Evolutionary conservation across 352 stramenopile genomes (phyloP), one percentile per base, ranked within the genome.

Genomic region (Phytophthora hybrid): DNA sequence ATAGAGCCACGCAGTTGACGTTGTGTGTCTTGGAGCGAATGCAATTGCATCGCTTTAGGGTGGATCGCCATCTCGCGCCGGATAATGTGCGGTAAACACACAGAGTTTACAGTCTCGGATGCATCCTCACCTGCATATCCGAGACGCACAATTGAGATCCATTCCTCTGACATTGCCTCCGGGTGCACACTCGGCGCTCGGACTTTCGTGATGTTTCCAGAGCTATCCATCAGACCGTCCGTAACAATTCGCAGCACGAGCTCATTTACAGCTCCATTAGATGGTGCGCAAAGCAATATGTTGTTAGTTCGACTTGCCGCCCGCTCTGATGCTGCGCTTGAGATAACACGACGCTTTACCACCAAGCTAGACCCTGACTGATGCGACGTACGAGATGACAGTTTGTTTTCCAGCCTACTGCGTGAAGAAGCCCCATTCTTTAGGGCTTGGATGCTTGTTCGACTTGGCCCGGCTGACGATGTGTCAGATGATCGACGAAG

Each of bases 191-290:
- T 93, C 23, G 90, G 90, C 1, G 89, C 83, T 47, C 79, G 83
- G 1, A 96, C 85, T 70, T 84, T 87, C 1, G 73, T 77, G 5
- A 85, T 49, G 1, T 84, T 81, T 1, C 90, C 89, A 0, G 58
- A 63, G 31, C 67, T 83, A 60, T 93, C 91, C 63, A 94, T 79
- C 0, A 98, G 73, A 6, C 92, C 91, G 49, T 98, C 83, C 0
- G 81, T 92, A 31, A 97, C 86, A 32, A 97, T 93, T 53, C 92
- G 87, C 31, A 95, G 56, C n/a, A 98, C 88, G 23, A 98, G 49
- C 59, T 97, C 91, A 61, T 98, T 94, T 0, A 98, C 90, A 19
- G 93, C 93, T 39, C 92, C 92, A 71, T 98, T 98, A 11, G 93
- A 98, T 14, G 93, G 93, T 3, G 93, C 92, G 72, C 90, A 97